Evolutionary conservation across 1,139 yeast species (phyloP).

Genomic region (Scheffersomyces stambukii): DNA sequence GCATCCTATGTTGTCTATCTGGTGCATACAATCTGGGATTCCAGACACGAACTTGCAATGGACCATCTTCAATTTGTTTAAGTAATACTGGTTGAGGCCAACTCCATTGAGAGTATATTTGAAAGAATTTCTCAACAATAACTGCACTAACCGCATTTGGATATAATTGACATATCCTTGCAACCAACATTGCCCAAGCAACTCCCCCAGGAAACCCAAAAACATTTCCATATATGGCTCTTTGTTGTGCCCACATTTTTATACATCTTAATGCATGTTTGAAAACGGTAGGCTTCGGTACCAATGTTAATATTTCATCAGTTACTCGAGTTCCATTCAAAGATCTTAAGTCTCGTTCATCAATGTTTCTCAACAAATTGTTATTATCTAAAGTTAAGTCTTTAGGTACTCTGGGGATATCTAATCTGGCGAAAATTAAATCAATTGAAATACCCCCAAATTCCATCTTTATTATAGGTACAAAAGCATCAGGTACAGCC

Average conservation of each 20-base stretch:
- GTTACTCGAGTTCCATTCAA: conserved; percentile 96
- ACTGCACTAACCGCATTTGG: conserved; percentile 96
- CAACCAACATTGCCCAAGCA: conserved; percentile 99
- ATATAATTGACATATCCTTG: conserved; percentile 91
- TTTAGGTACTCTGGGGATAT: conserved; percentile 75
- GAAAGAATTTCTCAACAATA: conserved; percentile 81
- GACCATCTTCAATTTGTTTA: conserved; percentile 94
- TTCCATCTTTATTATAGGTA: conserved; percentile 87
- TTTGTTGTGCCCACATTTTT: conserved; percentile 93
- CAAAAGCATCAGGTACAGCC: conserved; percentile 94
- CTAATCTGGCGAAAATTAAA: conserved; percentile 76
- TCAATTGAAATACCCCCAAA: conserved; percentile 89
- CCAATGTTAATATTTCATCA: conserved; percentile 82
- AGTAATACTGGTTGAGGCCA: conserved; percentile 98
- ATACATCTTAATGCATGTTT: conserved; percentile 90
- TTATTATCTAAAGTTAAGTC: conserved; percentile 78
- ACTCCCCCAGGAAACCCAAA: conserved; percentile 99
- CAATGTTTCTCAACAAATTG: conserved; percentile 76
- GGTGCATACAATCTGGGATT: conserved; percentile 86
- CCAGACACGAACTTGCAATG: conserved; percentile 95
- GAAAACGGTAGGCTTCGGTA: conserved; percentile 90
- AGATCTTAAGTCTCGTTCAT: conserved; percentile 84
- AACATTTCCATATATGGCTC: conserved; percentile 91
- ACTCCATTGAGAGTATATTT: conserved; percentile 82
- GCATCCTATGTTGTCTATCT: conserved; percentile 91